Evolutionary conservation across 2,329 filamentous ascomycete species (phyloP).

Genomic region (Epichloe glyceriae): DNA sequence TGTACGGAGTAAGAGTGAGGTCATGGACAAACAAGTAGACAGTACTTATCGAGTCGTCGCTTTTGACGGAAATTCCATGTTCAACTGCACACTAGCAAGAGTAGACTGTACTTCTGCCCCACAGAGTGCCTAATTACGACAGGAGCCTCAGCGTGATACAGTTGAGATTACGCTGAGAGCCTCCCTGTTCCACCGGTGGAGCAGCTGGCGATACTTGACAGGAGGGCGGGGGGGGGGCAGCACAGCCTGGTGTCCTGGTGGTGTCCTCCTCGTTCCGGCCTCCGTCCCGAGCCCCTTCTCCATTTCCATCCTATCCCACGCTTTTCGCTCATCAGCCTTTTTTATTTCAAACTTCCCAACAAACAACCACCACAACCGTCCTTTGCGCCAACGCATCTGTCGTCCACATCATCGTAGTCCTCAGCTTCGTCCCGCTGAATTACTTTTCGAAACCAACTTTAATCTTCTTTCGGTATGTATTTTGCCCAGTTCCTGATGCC

Average conservation of each 20-base stretch:
- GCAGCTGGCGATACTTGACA: not conserved
- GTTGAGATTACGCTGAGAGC: not conserved
- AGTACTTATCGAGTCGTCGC: not conserved
- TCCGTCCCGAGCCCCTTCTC: conserved; percentile 17
- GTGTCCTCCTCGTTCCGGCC: conserved; percentile 10
- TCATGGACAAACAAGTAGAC: not conserved
- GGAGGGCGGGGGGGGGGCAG: not conserved
- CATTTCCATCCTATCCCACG: conserved; percentile 17
- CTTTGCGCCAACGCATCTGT: conserved; percentile 9
- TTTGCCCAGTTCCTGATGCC: conserved; percentile 4
- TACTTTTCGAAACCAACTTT: not conserved
- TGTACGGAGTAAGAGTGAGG: not conserved
- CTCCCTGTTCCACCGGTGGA: not conserved
- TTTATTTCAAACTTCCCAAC: conserved; percentile 17
- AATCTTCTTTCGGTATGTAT: conserved; percentile 5
- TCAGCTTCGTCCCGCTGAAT: not conserved
- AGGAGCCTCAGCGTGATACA: not conserved
- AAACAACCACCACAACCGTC: conserved; percentile 9
- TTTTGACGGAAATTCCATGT: not conserved
- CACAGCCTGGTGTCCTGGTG: not conserved
- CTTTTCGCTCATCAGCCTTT: conserved; percentile 21
- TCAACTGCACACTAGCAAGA: not conserved
- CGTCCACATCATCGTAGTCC: conserved; percentile 8
- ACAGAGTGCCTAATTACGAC: not conserved
- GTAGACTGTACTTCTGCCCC: not conserved